Evolutionary conservation across 225 moss, liverwort and hornwort species (phyloP), one percentile per base, ranked within the genome.

Genomic region (Marchantia paleacea): DNA sequence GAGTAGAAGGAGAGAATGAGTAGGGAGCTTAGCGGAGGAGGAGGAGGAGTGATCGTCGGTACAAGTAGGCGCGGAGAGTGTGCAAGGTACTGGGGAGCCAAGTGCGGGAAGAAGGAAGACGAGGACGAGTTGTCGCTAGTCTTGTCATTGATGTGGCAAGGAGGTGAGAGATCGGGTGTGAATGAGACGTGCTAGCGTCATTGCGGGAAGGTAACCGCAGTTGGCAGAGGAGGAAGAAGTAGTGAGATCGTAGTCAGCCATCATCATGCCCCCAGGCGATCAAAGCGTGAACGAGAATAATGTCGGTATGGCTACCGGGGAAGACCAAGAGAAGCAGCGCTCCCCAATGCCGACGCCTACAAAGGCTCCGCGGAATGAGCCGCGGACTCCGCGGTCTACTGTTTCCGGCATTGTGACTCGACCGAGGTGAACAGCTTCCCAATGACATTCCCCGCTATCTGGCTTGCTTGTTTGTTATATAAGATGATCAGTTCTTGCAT

Each of bases 181-280:
- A 74, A 54, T 74, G 74, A 74, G 54, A 28, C 54, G 13, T 29
- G 10, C 14, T 55, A 74, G 55, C 55, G 52, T 54, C 26, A 54
- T 28, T 18, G 74, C 55, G 54, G 54, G 28, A 55, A 52, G 54
- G 54, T 52, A 4, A 9, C 74, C 29, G 55, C 74, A 51, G 54
- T 55, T 6, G 74, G 54, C 28, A n/a, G 61, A 47, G 64, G 50
- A 53, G 67, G 78, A 66, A 67, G 51, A 8, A 68, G 78, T 28
- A 55, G 7, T 6, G 55, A 57, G 18, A 39, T 54, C 25, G 8
- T 20, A 13, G 22, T 52, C 9, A 28, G 64, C 39, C 66, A 39
- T 39, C 39, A 83, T 55, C 55, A 86, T 86, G 86, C 83, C 86
- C 74, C 83, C 86, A 55, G 83, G 80, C 58, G 83, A 82, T 55